Conservation (phyloP, 768 basidiomycete genomes). For the Mycena indigotica region DNA sequence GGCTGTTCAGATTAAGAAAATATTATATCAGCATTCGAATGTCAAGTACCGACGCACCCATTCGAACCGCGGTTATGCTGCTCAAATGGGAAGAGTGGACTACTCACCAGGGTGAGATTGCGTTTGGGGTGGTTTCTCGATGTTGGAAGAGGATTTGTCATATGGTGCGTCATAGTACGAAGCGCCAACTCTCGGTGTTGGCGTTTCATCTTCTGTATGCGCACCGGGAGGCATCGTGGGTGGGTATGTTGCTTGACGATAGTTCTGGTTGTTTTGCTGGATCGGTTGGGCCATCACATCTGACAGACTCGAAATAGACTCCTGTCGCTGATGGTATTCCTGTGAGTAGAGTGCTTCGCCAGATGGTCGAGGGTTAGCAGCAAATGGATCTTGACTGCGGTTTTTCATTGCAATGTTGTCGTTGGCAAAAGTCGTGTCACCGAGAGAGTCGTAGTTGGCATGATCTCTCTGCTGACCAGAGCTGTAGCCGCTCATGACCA, state of each 20-base stretch:
- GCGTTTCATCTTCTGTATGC: slow-evolving; percentile 36
- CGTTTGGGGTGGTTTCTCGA: slow-evolving; percentile 39
- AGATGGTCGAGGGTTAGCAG: slow-evolving; percentile 45
- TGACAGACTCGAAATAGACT: slow-evolving; percentile 56
- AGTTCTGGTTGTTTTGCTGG: slow-evolving; percentile 48
- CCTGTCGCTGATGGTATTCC: slow-evolving; percentile 48
- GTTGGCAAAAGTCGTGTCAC: slow-evolving; percentile 56
- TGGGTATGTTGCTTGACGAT: slow-evolving; percentile 34
- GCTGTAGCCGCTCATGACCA: slow-evolving; percentile 61
- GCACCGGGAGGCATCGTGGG: slow-evolving; percentile 30
- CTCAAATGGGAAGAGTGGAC: slow-evolving; percentile 26
- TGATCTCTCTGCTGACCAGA: slow-evolving; percentile 78
- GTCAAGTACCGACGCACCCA: slow-evolving; percentile 18
- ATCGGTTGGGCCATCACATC: slow-evolving; percentile 55
- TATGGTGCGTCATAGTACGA: slow-evolving; percentile 36
- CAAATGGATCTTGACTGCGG: slow-evolving; percentile 74
- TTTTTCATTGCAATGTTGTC: slow-evolving; percentile 65
- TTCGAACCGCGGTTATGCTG: slow-evolving; percentile 31
- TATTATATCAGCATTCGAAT: neutral
- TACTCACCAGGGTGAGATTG: slow-evolving; percentile 55
- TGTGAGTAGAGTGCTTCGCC: slow-evolving; percentile 36
- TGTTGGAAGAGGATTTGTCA: slow-evolving; percentile 26
- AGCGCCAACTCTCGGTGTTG: slow-evolving; percentile 21
- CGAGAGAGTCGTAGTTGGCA: slow-evolving; percentile 74
- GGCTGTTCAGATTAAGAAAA: slow-evolving; percentile 21